These are phyloP conservation scores for Backusella macrospora DNA, from an alignment of 192 early-diverging fungal species.

Conservation along the genomic window DNA sequence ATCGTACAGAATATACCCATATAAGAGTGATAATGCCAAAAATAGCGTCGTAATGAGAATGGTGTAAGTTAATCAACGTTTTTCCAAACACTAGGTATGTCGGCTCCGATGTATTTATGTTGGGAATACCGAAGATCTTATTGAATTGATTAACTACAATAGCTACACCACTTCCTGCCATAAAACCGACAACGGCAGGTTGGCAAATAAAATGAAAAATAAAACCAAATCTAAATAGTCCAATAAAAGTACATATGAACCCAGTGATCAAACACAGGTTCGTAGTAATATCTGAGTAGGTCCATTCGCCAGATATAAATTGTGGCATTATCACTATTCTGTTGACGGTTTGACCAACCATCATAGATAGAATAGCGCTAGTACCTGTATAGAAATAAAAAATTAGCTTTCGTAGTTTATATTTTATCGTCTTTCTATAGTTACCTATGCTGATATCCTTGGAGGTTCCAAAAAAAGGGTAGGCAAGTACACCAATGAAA, in stretches of 20 bases:
- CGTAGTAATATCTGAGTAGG: constrained; percentile 51
- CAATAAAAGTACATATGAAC: constrained; percentile 69
- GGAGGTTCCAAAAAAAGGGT: constrained; percentile 72
- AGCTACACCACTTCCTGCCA: constrained; percentile 77
- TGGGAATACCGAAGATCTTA: constrained; percentile 72
- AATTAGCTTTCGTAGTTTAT: not conserved
- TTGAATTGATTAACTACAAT: constrained; percentile 74
- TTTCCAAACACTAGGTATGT: constrained; percentile 79
- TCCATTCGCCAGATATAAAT: constrained; percentile 24
- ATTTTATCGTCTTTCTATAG: not conserved
- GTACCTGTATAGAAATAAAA: constrained; percentile 18
- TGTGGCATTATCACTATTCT: constrained; percentile 20
- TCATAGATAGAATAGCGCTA: constrained; percentile 70
- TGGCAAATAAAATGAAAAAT: constrained; percentile 86
- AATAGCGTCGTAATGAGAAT: constrained; percentile 57
- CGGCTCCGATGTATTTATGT: constrained; percentile 69
- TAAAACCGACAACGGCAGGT: constrained; percentile 86
- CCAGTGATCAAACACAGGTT: constrained; percentile 75
- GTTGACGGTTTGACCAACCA: constrained; percentile 69
- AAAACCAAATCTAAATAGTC: constrained; percentile 81
- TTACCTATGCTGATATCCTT: constrained; percentile 74
- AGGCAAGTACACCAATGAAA: constrained; percentile 72
- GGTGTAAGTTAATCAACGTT: constrained; percentile 46
- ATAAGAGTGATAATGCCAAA: constrained; percentile 58
- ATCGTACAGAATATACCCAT: constrained; percentile 45